phyloP scores from a whole-genome alignment of 169 alveolate species.

The Plasmodium malariae region DNA sequence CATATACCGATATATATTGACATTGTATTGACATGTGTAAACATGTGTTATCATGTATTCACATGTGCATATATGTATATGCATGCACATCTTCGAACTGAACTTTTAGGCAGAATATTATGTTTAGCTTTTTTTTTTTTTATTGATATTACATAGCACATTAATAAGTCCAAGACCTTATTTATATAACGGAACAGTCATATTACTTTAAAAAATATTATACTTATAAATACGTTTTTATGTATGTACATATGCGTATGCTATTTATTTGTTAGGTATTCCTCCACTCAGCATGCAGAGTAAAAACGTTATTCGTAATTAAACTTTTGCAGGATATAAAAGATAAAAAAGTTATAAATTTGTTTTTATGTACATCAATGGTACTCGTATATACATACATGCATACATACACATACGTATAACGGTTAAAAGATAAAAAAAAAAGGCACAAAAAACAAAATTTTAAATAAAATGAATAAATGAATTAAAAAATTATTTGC shows the following conservation, averaged over 20 bases:
- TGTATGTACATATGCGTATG: background rate
- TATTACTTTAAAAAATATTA: too few relatives aligned
- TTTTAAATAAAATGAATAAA: background rate
- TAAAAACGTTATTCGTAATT: background rate
- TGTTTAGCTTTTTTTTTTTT: too few relatives aligned
- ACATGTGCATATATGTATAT: background rate
- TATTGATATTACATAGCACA: too few relatives aligned
- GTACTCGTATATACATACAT: too few relatives aligned
- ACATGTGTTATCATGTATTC: background rate
- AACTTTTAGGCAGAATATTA: too few relatives aligned
- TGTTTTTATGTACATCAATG: constrained; percentile 24
- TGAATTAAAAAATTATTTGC: too few relatives aligned
- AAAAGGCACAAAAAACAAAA: constrained; percentile 3
- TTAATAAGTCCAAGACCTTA: too few relatives aligned
- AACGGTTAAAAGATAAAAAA: background rate
- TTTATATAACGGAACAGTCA: too few relatives aligned
- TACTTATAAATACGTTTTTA: background rate
- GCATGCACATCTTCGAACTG: too few relatives aligned
- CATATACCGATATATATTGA: too few relatives aligned
- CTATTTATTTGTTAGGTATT: background rate
- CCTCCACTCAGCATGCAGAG: background rate
- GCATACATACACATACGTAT: constrained; percentile 6
- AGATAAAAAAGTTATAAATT: background rate
- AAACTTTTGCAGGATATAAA: constrained; percentile 18
- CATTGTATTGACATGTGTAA: too few relatives aligned